Percentiles rank a stretch among this genome's conserved stretches.
These are phyloP conservation scores for Clarireedia paspali DNA, from an alignment of 2,329 filamentous ascomycete species.

Conservation along the genomic window DNA sequence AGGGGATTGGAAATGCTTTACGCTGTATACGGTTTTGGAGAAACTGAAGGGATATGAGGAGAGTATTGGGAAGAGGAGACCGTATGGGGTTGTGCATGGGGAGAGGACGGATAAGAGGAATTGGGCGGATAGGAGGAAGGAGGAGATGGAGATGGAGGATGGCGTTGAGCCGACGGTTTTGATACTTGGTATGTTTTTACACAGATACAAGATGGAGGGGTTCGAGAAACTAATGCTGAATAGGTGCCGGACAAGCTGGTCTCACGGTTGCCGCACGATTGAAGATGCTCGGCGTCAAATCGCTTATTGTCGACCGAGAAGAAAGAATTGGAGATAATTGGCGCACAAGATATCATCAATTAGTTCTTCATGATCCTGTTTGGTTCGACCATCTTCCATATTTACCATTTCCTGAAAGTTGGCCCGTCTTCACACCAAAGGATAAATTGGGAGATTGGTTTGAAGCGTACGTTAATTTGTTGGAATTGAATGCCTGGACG, in stretches of 20 bases:
- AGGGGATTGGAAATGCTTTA: constrained; percentile 52
- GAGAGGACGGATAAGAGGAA: constrained; percentile 45
- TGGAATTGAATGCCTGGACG: constrained; percentile 63
- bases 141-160: constrained; percentile 38
- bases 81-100: constrained; percentile 50
- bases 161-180: constrained; percentile 43
- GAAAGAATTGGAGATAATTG: constrained; percentile 56
- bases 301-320: constrained; percentile 51
- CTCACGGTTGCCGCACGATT: constrained; percentile 50
- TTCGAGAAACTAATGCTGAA: constrained; percentile 39
- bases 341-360: constrained; percentile 53
- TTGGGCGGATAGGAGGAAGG: constrained; percentile 47
- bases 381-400: constrained; percentile 54
- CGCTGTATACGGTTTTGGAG: constrained; percentile 51
- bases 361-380: constrained; percentile 62
- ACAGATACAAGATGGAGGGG: not conserved
- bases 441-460: constrained; percentile 65
- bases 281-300: constrained; percentile 47
- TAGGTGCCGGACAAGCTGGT: constrained; percentile 54
- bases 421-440: constrained; percentile 65
- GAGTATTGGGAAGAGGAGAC: constrained; percentile 36
- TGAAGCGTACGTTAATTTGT: constrained; percentile 51
- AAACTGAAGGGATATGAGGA: constrained; percentile 50
- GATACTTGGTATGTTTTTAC: constrained; percentile 44
- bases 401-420: constrained; percentile 53